phyloP scores from a whole-genome alignment of 2,329 filamentous ascomycete species.

The Knufia petricola region DNA sequence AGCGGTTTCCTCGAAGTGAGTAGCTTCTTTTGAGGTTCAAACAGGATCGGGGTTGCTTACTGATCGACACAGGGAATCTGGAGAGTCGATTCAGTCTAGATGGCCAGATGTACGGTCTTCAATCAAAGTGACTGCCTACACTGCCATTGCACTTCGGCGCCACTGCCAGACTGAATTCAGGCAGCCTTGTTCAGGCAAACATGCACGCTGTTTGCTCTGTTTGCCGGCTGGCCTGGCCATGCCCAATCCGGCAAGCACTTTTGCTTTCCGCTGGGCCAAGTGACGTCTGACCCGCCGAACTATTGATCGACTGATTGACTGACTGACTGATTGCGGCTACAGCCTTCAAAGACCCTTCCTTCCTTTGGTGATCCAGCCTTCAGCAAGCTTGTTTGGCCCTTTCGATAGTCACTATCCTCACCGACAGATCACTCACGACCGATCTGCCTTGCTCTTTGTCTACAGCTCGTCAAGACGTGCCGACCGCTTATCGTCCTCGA shows the following conservation, averaged over 20 bases:
- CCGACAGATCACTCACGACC: background rate
- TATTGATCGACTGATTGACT: background rate
- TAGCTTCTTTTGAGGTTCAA: no score
- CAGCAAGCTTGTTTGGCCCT: background rate
- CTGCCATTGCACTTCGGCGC: background rate
- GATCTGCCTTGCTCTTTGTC: background rate
- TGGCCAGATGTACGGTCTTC: background rate
- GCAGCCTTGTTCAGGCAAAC: no score
- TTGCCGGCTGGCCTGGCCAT: background rate
- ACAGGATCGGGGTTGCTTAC: no score
- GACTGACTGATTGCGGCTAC: background rate
- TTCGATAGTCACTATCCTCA: background rate
- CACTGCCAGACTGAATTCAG: background rate
- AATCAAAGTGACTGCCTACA: background rate
- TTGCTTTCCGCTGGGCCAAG: background rate
- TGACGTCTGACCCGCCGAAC: background rate
- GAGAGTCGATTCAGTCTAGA: background rate
- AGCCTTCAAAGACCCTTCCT: background rate
- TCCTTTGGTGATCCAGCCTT: no score
- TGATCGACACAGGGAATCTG: no score
- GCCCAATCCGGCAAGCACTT: background rate
- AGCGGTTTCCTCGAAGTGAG: no score
- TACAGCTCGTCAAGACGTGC: constrained; percentile 1
- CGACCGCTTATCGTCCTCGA: constrained; percentile 3
- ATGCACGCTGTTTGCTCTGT: background rate